These are phyloP conservation scores for Aspergillus costaricaensis DNA, from an alignment of 2,329 filamentous ascomycete species.

Conservation along the genomic window DNA sequence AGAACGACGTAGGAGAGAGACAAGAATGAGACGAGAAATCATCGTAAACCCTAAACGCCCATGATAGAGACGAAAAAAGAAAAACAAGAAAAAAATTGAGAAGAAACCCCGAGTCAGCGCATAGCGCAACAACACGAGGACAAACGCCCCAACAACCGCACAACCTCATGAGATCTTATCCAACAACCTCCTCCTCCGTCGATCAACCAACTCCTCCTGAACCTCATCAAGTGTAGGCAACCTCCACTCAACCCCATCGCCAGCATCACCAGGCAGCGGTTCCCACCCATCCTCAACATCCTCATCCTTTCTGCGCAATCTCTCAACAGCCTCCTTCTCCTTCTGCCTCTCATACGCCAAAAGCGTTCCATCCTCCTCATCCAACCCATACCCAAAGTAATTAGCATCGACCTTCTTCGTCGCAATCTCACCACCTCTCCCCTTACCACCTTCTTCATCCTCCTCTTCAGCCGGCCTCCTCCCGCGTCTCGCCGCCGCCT, in stretches of 20 bases:
- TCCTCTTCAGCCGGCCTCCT: conserved; percentile 68
- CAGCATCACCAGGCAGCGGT: conserved; percentile 79
- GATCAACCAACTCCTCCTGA: conserved; percentile 87
- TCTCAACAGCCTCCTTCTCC: conserved; percentile 77
- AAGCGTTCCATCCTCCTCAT: conserved; percentile 83
- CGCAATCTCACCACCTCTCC: conserved; percentile 44
- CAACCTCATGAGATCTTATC: conserved; percentile 68
- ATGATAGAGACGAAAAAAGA: conserved; percentile 5
- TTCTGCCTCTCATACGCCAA: conserved; percentile 79
- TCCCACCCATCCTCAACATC: conserved; percentile 73
- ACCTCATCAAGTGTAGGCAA: conserved; percentile 87
- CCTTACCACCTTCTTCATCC: conserved; percentile 61
- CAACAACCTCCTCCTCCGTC: conserved; percentile 77
- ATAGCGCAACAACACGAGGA: conserved; percentile 7
- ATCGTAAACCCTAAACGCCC: conserved; percentile 25
- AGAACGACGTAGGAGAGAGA: background rate
- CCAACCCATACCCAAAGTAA: conserved; percentile 93
- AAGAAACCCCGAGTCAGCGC: conserved; percentile 9
- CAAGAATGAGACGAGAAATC: conserved; percentile 11
- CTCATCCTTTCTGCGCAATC: conserved; percentile 62
- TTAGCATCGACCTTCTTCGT: conserved; percentile 79
- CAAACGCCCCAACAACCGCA: background rate
- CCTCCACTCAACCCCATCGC: conserved; percentile 79
- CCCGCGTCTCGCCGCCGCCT: conserved; percentile 66
- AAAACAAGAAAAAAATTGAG: conserved; percentile 14